A percentile compares a stretch with the other conserved stretches of the same genome.
Conservation (phyloP, 2,329 filamentous ascomycete genomes). For the Calonectria montana region DNA sequence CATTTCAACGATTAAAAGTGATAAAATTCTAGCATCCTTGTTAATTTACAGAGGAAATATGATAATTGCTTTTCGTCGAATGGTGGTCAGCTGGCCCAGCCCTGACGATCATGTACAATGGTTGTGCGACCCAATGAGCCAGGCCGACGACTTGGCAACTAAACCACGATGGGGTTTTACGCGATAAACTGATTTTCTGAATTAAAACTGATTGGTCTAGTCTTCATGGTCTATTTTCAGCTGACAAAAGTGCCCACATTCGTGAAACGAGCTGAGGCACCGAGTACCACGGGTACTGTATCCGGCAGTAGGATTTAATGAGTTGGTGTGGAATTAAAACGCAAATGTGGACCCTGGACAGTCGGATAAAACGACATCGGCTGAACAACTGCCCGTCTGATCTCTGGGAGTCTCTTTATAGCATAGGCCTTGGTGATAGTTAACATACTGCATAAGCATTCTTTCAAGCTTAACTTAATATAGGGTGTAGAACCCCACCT, state of each 20-base stretch:
- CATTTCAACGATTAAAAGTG: neutral
- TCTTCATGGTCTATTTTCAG: neutral
- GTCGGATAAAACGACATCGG: neutral
- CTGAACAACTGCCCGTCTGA: neutral
- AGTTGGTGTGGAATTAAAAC: neutral
- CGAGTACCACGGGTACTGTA: neutral
- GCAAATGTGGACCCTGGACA: neutral
- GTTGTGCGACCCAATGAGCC: neutral
- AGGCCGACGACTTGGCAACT: neutral
- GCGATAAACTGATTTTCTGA: neutral
- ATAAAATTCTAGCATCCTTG: neutral
- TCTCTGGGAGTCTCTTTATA: neutral
- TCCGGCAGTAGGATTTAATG: neutral
- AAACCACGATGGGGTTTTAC: neutral
- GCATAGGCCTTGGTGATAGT: neutral
- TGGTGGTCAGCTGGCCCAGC: neutral
- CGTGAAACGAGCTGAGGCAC: neutral
- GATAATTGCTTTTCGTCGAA: neutral
- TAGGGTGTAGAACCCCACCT: neutral
- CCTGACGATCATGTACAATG: neutral
- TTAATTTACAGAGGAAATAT: neutral
- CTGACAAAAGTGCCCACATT: neutral
- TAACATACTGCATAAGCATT: neutral
- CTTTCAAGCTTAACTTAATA: neutral
- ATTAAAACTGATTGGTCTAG: neutral